Evolutionary conservation across 2,329 filamentous ascomycete genomes (phyloP), one percentile per base, ranked within the genome.

Genomic region (Stylonectria norvegica): DNA sequence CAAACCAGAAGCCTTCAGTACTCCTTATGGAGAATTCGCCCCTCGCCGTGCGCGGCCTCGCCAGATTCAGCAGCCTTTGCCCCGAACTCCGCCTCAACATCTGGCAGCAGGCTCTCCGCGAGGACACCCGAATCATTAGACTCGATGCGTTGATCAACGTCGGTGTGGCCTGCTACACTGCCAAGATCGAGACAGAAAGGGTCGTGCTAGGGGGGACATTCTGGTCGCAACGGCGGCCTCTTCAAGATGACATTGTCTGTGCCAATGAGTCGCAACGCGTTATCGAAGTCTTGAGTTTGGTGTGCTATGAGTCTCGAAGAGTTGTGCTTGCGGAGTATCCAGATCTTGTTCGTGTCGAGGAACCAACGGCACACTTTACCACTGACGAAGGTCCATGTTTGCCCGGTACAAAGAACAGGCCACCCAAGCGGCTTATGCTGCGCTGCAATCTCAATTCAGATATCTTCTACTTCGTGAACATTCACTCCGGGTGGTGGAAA

Each of bases 131-230:
- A 29, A 23, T 30, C 9, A 17, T 47, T 34, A 28, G 22, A 19
- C 25, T 47, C 11, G 27, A 37, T 4, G 34, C 30, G 1, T n/a
- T 28, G 5, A 18, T 34, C 8, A 20, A 30, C 5, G 16, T 37
- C 10, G 28, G 34, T 12, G 19, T 23, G 5, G 27, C 39, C 5
- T 35, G 28, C 1, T 30, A 38, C 11, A 11, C 14, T 14, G 18
- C 11, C 17, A n/a, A 36, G 29, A 15, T 12, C 14, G 10, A 5
- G 17, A 8, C 30, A 38, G 29, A 42, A 19, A 8, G 18, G 6
- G 19, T 43, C n/a, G 35, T 40, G 19, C 10, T 43, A n/a, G 40
- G 40, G 16, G 43, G 43, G 1, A 25, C 20, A 19, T 46, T 46
- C 18, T 18, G 5, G 22, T 46, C 16, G n/a, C n/a, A n/a, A n/a